Conservation (phyloP, 306 rosid genomes). For the Rosa persica region DNA sequence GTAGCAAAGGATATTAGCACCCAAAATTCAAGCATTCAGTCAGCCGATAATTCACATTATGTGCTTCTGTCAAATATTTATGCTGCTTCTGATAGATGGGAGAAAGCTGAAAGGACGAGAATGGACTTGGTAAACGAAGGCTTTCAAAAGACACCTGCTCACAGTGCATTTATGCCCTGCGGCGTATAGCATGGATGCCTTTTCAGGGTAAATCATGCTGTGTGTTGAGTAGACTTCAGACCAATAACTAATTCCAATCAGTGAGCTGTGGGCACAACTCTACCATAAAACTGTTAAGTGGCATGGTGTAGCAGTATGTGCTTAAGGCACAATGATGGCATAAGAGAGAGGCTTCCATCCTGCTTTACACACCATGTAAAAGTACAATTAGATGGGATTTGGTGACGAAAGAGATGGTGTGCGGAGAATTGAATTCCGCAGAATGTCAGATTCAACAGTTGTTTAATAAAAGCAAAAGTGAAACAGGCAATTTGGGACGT, state of each 20-base stretch:
- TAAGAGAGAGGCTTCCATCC: background rate
- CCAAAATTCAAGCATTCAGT: conserved; percentile 17
- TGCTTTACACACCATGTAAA: background rate
- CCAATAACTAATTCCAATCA: background rate
- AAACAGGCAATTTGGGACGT: background rate
- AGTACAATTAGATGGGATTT: background rate
- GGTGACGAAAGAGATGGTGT: background rate
- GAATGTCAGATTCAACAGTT: background rate
- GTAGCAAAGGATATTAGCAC: conserved; percentile 34
- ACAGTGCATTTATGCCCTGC: conserved; percentile 36
- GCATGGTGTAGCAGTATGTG: background rate
- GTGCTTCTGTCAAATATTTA: conserved; percentile 67
- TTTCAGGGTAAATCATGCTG: background rate
- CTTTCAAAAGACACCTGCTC: conserved; percentile 47
- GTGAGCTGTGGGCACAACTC: too few species aligned
- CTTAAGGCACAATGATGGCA: background rate
- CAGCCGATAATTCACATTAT: conserved; percentile 30
- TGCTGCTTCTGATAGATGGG: conserved; percentile 72
- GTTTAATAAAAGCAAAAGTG: background rate
- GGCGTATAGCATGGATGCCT: background rate
- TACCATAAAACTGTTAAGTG: background rate
- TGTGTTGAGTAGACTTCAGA: background rate
- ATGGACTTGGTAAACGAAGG: conserved; percentile 33
- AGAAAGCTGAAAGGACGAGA: conserved; percentile 56
- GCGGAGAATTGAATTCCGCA: background rate